Evolutionary conservation across 2,329 filamentous ascomycete species (phyloP).

Genomic region (Sordariomycetes sp.): DNA sequence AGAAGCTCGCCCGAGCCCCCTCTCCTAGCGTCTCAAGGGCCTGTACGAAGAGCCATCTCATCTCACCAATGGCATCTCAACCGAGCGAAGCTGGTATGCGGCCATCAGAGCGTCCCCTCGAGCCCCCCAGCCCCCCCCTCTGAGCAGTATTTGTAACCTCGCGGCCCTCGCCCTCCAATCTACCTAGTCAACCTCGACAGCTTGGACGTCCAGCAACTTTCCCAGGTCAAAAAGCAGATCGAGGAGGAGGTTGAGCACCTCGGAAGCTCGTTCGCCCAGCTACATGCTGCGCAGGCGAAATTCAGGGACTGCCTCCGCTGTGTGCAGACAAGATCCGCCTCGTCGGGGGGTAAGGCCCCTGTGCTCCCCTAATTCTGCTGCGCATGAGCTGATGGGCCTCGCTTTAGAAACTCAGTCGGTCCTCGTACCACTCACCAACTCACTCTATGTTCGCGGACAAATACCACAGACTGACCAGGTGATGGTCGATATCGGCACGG

Average conservation of each 20-base stretch:
- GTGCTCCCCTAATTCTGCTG: neutral
- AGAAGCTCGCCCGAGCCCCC: neutral
- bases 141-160: neutral
- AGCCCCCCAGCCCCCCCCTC: neutral
- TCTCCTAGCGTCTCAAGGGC: neutral
- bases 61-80: neutral
- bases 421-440: slow-evolving; percentile 89
- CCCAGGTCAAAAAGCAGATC: slow-evolving; percentile 87
- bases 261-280: slow-evolving; percentile 77
- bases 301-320: slow-evolving; percentile 83
- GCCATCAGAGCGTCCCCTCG: neutral
- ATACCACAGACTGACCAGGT: slow-evolving; percentile 66
- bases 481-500: slow-evolving; percentile 86
- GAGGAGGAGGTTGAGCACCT: slow-evolving; percentile 95
- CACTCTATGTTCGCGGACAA: slow-evolving; percentile 82
- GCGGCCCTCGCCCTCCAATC: neutral
- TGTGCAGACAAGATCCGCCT: slow-evolving; percentile 39
- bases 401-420: slow-evolving; percentile 42
- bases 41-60: neutral
- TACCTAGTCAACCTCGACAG: slow-evolving; percentile 41
- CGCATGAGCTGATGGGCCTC: neutral
- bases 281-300: slow-evolving; percentile 81
- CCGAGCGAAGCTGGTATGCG: neutral
- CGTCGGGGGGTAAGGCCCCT: slow-evolving; percentile 16
- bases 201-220: slow-evolving; percentile 76